Base-by-base conservation (phyloP, 306 rosid species). In the Vigna angularis region DNA sequence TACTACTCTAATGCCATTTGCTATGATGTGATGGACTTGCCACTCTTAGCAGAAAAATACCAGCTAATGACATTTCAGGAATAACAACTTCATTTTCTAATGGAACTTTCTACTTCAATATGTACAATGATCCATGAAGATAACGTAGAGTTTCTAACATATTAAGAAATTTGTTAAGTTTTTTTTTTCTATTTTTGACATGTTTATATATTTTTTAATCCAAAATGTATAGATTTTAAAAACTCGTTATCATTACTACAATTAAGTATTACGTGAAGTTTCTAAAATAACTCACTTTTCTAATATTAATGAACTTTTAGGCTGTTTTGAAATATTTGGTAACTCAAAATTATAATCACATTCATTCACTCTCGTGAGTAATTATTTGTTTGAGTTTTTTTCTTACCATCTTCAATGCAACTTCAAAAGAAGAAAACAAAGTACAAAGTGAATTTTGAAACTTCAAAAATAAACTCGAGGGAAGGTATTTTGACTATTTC, bases 51-150 rank as follows among this genome's bases (percentile, higher is more conserved):
- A 1, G 68, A 36, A 63, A 63, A 16, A 34, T 34, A 18, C 9
- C 11, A 65, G 2, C 51, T 40, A 40, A 66, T 38, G 18, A n/a
- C 17, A 64, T 64, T 66, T 66, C 7, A 3, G 30, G 9, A 18
- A 66, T 30, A 66, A 66, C 22, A 42, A 66, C 30, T 10, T 38
- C 32, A 66, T 9, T 28, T 40, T 66, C 14, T 32, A 26, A 14
- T 59, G 45, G 14, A 62, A 3, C 68, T 62, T 62, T 62, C 71
- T 40, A 10, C 51, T 66, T 66, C 71, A 66, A 38, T 6, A 15
- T 40, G 71, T 10, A 17, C 52, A 38, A 18, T 9, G 32, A 66
- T 40, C 10, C 16, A 66, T 64, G 16, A 17, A 36, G 49, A 64
- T 36, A 40, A 40, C 11, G 51, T 65, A 16, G 32, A 18, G 9